Evolutionary conservation across 1,139 yeast genomes (phyloP), one percentile per base, ranked within the genome.

Genomic region (Yamadazyma atmosphaerica): DNA sequence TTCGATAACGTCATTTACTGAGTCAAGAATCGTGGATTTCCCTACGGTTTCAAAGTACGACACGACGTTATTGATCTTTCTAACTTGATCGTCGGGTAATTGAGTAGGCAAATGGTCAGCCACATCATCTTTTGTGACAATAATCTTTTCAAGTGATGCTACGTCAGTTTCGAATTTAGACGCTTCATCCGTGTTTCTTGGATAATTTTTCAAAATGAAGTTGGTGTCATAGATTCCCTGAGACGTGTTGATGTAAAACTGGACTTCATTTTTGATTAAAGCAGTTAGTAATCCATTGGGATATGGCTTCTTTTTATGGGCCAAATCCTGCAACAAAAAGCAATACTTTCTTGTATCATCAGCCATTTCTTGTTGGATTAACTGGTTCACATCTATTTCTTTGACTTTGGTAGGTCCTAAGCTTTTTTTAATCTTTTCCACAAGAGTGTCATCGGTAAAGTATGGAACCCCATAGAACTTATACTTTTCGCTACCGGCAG

Each of bases 261-360:
- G 49, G 25, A 81, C 53, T 43, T 76, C 75, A 42, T 72, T 67
- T 37, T 74, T 76, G 25, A 82, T 52, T 42, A 82, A 59, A 21
- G 81, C 81, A 1, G 85, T 79, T 33, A 80, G 52, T 41, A 82
- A 60, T 2, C 87, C 88, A 10, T 67, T 65, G 4, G 86, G 86
- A 17, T 77, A 59, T 26, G 67, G 68, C 41, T 70, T 70, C 13
- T 55, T 50, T 1, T 49, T 44, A 1, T 47, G 51, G 36, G 55
- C 55, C 60, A 60, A 76, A 45, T 72, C 77, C 44, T 68, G 71
- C 39, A 72, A 58, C 34, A 72, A 59, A 35, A 46, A 60, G 18
- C 61, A 56, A 51, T 76, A 82, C 39, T 61, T 66, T 36, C 70
- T 70, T 4, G 64, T 49, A 5, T 66, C 66, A 41, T 71, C 71